A percentile compares a stretch with the other conserved stretches of the same genome.
Evolutionary conservation across 179 eudicot genomes (phyloP).

Genomic region (Spergularia azorica): DNA sequence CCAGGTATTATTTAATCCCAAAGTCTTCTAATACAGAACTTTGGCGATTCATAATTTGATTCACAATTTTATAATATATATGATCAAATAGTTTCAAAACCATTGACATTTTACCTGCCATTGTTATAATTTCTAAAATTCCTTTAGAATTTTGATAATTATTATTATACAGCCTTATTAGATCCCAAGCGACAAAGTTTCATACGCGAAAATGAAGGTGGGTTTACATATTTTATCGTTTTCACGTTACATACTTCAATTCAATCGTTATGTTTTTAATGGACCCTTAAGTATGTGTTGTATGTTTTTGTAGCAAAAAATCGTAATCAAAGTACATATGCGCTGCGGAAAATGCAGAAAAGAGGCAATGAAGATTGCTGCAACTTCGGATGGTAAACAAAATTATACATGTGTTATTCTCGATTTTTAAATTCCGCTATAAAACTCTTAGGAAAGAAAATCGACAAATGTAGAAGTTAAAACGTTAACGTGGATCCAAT

Average conservation of each 20-base stretch:
- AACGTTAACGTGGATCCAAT: neutral
- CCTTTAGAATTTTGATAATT: no score
- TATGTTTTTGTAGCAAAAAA: slow-evolving; percentile 34
- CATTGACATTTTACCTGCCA: neutral
- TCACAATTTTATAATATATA: no score
- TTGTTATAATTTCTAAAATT: neutral
- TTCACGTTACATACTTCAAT: no score
- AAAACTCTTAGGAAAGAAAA: no score
- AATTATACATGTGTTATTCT: no score
- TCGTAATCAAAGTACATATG: slow-evolving; percentile 29
- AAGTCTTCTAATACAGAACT: neutral
- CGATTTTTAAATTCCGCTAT: no score
- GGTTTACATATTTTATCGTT: neutral
- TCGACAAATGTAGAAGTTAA: no score
- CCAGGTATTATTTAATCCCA: no score
- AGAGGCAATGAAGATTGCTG: slow-evolving; percentile 43
- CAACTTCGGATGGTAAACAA: slow-evolving; percentile 29
- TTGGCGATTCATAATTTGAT: neutral
- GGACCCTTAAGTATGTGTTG: neutral
- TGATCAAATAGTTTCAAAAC: no score
- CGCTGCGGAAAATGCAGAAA: slow-evolving; percentile 39
- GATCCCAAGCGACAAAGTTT: neutral
- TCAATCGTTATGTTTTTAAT: neutral
- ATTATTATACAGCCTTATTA: no score
- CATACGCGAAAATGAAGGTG: slow-evolving; percentile 17